A percentile compares a stretch with the other conserved stretches of the same genome.
Evolutionary conservation across 108 stramenopile species (phyloP).

Genomic region (Chaetoceros muelleri): DNA sequence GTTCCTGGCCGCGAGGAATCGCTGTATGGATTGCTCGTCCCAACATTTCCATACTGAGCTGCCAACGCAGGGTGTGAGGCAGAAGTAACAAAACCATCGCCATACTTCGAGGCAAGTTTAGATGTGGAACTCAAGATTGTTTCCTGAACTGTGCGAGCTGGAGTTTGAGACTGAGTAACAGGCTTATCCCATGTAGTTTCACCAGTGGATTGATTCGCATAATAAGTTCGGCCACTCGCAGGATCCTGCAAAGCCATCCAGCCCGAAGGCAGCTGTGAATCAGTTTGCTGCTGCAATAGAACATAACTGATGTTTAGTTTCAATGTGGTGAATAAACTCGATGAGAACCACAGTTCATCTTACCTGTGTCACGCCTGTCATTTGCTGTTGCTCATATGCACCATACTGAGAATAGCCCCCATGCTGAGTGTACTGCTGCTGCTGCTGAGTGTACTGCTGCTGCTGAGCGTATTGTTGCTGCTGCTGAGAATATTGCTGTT

Average conservation of each 20-base stretch:
- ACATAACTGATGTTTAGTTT: not conserved
- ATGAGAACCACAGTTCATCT: too few relatives aligned
- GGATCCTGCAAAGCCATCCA: slow-evolving; percentile 76
- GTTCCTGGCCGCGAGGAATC: slow-evolving; percentile 61
- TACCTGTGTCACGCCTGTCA: slow-evolving; percentile 1
- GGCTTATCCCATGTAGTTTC: slow-evolving; percentile 83
- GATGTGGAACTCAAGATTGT: slow-evolving; percentile 7
- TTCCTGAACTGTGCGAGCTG: slow-evolving; percentile 6
- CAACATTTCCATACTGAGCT: slow-evolving; percentile 80
- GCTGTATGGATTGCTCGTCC: slow-evolving; percentile 77
- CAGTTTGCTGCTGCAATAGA: not conserved
- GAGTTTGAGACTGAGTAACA: slow-evolving; percentile 19
- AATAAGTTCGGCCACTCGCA: slow-evolving; percentile 61
- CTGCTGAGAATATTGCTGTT: slow-evolving; percentile 21
- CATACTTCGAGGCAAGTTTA: slow-evolving; percentile 73
- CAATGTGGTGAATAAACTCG: not conserved
- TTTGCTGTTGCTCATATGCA: slow-evolving; percentile 1
- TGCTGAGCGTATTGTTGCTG: slow-evolving; percentile 28
- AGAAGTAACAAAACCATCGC: slow-evolving; percentile 83
- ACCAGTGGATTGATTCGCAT: slow-evolving; percentile 76
- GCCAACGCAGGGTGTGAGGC: slow-evolving; percentile 79
- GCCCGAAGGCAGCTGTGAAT: slow-evolving; percentile 43
- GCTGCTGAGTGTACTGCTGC: slow-evolving; percentile 18
- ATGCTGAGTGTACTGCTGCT: slow-evolving; percentile 10
- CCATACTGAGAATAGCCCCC: not conserved